Conservation (phyloP, 139 green algal species). For the Haematococcus sp. region DNA sequence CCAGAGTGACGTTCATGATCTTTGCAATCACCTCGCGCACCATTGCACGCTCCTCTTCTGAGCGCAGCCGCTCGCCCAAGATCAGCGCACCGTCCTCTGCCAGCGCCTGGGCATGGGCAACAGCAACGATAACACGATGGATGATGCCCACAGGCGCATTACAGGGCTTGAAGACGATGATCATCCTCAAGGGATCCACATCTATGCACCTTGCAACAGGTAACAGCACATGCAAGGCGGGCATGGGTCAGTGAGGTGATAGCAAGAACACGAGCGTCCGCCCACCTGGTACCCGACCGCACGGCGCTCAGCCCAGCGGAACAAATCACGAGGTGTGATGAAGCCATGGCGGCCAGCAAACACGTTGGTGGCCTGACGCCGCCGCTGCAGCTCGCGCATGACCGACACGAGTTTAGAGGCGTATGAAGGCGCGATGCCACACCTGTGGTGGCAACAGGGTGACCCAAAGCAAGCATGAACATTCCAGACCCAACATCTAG, state of each 20-base stretch:
- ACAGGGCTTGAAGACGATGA: no score
- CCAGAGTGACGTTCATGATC: slow-evolving; percentile 61
- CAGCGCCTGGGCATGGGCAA: slow-evolving; percentile 49
- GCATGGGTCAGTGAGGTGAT: no score
- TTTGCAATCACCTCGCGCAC: slow-evolving; percentile 75
- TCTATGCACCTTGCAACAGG: no score
- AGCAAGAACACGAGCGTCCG: no score
- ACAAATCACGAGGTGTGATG: slow-evolving; percentile 96
- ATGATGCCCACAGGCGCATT: neutral
- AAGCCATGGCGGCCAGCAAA: slow-evolving; percentile 94
- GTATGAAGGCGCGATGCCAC: slow-evolving; percentile 72
- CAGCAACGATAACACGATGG: neutral
- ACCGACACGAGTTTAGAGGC: slow-evolving; percentile 85
- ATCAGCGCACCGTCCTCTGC: slow-evolving; percentile 86
- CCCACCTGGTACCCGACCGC: slow-evolving; percentile 74
- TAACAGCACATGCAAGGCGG: no score
- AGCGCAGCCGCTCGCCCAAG: slow-evolving; percentile 87
- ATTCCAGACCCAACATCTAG: neutral
- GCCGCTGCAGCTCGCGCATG: slow-evolving; percentile 89
- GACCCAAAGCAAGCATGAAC: neutral
- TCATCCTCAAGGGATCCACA: no score
- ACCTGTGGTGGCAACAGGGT: slow-evolving; percentile 20
- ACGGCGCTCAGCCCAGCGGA: slow-evolving; percentile 83
- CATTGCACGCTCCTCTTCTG: slow-evolving; percentile 62
- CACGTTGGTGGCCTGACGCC: slow-evolving; percentile 69